phyloP scores from a whole-genome alignment of 192 early-diverging fungal genomes.

The Coemansia sp. region DNA sequence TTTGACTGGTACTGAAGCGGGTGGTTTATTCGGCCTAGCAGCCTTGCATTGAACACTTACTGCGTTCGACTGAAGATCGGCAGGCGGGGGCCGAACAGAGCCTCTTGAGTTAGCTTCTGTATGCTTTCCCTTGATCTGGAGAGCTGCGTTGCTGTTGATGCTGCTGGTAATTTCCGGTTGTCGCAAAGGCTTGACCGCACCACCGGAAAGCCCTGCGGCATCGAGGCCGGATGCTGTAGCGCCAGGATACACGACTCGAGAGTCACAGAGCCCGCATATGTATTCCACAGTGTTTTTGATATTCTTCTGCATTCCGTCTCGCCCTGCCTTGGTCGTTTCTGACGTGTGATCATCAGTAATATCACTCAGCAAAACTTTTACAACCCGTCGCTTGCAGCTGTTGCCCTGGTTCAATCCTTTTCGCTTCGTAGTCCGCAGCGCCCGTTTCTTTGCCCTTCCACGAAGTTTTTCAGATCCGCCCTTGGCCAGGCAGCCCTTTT shows the following conservation, averaged over 20 bases:
- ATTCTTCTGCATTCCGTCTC: conserved; percentile 8
- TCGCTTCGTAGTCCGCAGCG: not conserved
- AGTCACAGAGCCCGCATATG: conserved; percentile 28
- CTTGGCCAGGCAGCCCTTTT: not conserved
- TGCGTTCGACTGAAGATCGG: not conserved
- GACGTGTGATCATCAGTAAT: too few species aligned
- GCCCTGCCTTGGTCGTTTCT: conserved; percentile 9
- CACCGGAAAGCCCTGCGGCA: conserved; percentile 19
- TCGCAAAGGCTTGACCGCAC: not conserved
- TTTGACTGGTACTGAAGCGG: not conserved
- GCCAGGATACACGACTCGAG: conserved; percentile 32
- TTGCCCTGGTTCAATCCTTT: not conserved
- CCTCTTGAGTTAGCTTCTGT: not conserved
- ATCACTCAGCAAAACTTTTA: conserved; percentile 21
- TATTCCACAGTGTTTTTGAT: conserved; percentile 30
- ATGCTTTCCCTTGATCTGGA: not conserved
- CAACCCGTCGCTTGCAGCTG: conserved; percentile 3
- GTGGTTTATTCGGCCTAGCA: not conserved
- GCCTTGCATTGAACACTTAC: not conserved
- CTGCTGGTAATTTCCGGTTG: not conserved
- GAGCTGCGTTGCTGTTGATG: not conserved
- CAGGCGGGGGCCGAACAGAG: not conserved
- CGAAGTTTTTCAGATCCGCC: not conserved
- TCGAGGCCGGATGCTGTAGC: conserved; percentile 18
- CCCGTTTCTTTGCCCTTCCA: not conserved